Evolutionary conservation across 1,139 yeast genomes (phyloP).

Genomic region (Pichia sp.): DNA sequence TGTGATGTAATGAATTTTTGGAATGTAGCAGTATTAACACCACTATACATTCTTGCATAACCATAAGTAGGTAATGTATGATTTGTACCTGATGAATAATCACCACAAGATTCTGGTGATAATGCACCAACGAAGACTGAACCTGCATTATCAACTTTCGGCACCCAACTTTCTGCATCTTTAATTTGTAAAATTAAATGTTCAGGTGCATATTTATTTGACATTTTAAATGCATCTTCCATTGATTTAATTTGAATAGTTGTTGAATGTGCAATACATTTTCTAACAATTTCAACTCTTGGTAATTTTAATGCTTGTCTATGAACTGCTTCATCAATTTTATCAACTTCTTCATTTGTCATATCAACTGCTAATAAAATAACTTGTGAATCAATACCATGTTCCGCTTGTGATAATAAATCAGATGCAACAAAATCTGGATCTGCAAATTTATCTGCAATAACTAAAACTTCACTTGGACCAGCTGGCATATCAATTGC

Average conservation of each 20-base stretch:
- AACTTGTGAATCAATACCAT: conserved; percentile 97
- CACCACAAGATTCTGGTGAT: conserved; percentile 98
- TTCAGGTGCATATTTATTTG: conserved; percentile 94
- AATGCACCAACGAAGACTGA: conserved; percentile 93
- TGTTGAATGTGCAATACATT: conserved; percentile 87
- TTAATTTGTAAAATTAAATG: conserved; percentile 88
- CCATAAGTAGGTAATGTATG: conserved; percentile 98
- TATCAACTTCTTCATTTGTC: conserved; percentile 50
- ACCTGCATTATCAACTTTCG: conserved; percentile 84
- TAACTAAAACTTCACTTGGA: conserved; percentile 92
- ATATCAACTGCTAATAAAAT: conserved; percentile 79
- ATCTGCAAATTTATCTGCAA: conserved; percentile 83
- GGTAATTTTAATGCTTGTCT: conserved; percentile 83
- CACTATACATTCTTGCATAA: conserved; percentile 94
- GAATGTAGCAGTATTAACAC: conserved; percentile 93
- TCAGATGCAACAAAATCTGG: conserved; percentile 96
- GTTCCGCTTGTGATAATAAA: conserved; percentile 95
- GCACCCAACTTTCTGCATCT: conserved; percentile 66
- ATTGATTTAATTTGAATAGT: conserved; percentile 61
- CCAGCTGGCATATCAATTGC: conserved; percentile 99
- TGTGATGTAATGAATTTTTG: conserved; percentile 94
- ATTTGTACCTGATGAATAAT: conserved; percentile 95
- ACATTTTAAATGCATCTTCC: conserved; percentile 74
- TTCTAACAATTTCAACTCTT: conserved; percentile 86
- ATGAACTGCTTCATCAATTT: conserved; percentile 75